A percentile compares a stretch with the other conserved stretches of the same genome.
These are phyloP conservation scores for Tetrastigma voinierianum DNA, from an alignment of 164 flowering plant species.

Conservation along the genomic window DNA sequence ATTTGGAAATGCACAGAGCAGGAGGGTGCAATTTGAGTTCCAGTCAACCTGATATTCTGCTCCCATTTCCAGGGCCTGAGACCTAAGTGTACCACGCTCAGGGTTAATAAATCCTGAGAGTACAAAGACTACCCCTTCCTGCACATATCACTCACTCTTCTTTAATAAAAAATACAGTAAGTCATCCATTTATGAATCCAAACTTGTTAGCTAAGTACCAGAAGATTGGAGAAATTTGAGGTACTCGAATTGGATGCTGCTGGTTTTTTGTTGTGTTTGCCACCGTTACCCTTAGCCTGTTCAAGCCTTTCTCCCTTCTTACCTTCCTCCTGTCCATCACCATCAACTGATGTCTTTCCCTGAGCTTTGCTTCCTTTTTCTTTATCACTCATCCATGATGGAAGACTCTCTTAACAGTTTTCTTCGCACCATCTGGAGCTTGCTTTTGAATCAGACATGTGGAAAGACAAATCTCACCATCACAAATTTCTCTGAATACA, in stretches of 20 bases:
- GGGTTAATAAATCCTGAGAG: slow-evolving; percentile 97
- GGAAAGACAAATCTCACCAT: neutral
- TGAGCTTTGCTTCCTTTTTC: slow-evolving; percentile 18
- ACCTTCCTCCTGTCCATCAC: slow-evolving; percentile 10
- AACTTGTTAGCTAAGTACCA: slow-evolving; percentile 39
- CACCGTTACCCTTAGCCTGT: slow-evolving; percentile 10
- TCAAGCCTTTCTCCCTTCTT: slow-evolving; percentile 3
- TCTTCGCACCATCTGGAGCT: slow-evolving; percentile 15
- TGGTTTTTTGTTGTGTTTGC: slow-evolving; percentile 11
- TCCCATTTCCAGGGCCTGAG: slow-evolving; percentile 91
- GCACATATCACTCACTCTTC: slow-evolving; percentile 17
- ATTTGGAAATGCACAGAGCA: slow-evolving; percentile 86
- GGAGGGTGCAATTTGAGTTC: slow-evolving; percentile 79
- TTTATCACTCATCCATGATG: slow-evolving; percentile 75
- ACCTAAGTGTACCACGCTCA: slow-evolving; percentile 68
- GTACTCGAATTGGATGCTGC: slow-evolving; percentile 13
- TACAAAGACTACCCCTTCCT: slow-evolving; percentile 96
- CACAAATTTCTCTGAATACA: too few relatives aligned
- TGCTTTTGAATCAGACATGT: slow-evolving; percentile 37
- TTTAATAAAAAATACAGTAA: neutral
- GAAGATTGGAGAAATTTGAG: slow-evolving; percentile 46
- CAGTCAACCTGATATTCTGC: slow-evolving; percentile 84
- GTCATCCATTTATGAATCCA: too few relatives aligned
- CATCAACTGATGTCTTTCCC: slow-evolving; percentile 29
- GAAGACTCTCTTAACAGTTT: slow-evolving; percentile 48